These are phyloP conservation scores for Gymnopus androsaceus DNA, from an alignment of 1,284 basidiomycete species.

Conservation along the genomic window DNA sequence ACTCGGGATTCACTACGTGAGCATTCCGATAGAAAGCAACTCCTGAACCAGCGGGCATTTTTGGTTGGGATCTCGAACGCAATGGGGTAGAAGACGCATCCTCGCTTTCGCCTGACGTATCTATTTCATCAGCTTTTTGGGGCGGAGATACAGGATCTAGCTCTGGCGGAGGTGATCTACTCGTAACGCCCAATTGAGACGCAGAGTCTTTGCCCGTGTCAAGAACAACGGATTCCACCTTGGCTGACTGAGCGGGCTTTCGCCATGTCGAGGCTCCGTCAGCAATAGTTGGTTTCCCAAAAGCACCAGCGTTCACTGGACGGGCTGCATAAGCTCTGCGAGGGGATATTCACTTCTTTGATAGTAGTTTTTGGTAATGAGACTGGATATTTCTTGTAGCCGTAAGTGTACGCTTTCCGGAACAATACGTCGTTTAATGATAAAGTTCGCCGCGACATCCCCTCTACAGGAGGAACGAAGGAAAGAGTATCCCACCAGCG, in stretches of 20 bases:
- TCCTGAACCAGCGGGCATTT: slow-evolving; percentile 65
- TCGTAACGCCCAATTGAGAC: too few species aligned
- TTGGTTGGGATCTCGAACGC: slow-evolving; percentile 48
- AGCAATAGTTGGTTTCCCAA: slow-evolving; percentile 50
- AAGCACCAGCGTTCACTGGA: slow-evolving; percentile 35
- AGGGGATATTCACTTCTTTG: slow-evolving; percentile 50
- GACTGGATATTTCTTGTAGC: slow-evolving; percentile 55
- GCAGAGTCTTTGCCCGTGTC: too few species aligned
- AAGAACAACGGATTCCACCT: slow-evolving; percentile 28
- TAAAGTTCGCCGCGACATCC: slow-evolving; percentile 61
- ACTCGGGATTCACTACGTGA: slow-evolving; percentile 46
- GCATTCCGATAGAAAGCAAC: slow-evolving; percentile 73
- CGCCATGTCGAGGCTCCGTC: slow-evolving; percentile 65
- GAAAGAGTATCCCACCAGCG: slow-evolving; percentile 73
- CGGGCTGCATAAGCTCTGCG: slow-evolving; percentile 28
- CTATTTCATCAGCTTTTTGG: slow-evolving; percentile 1
- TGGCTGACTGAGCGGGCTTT: slow-evolving; percentile 32
- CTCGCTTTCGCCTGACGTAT: slow-evolving; percentile 26
- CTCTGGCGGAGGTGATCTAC: slow-evolving; percentile 63
- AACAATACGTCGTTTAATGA: slow-evolving; percentile 76
- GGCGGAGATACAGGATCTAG: slow-evolving; percentile 25
- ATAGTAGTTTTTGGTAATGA: slow-evolving; percentile 49
- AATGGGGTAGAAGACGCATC: slow-evolving; percentile 22
- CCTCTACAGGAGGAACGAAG: slow-evolving; percentile 75
- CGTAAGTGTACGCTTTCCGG: slow-evolving; percentile 36